Evolutionary conservation across 164 flowering plant genomes (phyloP).

Genomic region (Nymphaea thermarum): DNA sequence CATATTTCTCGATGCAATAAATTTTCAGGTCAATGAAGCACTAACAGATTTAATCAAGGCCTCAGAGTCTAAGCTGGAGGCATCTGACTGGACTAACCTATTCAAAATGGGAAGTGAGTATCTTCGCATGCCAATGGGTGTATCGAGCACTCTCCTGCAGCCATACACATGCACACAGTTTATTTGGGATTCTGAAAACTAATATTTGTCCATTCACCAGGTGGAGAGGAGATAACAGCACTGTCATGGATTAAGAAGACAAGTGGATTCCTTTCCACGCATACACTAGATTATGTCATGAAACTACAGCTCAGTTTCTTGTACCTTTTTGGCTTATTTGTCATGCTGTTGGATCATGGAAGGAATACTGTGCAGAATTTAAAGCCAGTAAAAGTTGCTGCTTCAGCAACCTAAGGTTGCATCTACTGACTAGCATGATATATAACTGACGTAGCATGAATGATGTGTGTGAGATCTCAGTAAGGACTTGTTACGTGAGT

Average conservation of each 20-base stretch:
- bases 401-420: neutral
- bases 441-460: too few species aligned
- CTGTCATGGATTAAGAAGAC: neutral
- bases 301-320: conserved; percentile 11
- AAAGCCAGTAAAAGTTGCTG: neutral
- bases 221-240: neutral
- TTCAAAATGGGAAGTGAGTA: conserved; percentile 31
- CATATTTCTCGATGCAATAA: neutral
- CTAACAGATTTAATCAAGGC: conserved; percentile 70
- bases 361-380: neutral
- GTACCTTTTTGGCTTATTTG: conserved; percentile 17
- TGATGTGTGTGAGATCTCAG: too few species aligned
- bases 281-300: neutral
- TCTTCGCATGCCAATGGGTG: conserved; percentile 2
- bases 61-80: conserved; percentile 37
- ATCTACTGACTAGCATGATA: neutral
- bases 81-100: conserved; percentile 71
- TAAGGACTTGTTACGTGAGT: too few species aligned
- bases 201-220: neutral
- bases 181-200: neutral
- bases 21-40: conserved; percentile 74
- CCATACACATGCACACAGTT: neutral
- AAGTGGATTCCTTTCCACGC: neutral
- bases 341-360: conserved; percentile 8
- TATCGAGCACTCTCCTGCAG: neutral